Base-by-base conservation (phyloP, 2,329 filamentous ascomycete species). In the Verruconis gallopava region DNA sequence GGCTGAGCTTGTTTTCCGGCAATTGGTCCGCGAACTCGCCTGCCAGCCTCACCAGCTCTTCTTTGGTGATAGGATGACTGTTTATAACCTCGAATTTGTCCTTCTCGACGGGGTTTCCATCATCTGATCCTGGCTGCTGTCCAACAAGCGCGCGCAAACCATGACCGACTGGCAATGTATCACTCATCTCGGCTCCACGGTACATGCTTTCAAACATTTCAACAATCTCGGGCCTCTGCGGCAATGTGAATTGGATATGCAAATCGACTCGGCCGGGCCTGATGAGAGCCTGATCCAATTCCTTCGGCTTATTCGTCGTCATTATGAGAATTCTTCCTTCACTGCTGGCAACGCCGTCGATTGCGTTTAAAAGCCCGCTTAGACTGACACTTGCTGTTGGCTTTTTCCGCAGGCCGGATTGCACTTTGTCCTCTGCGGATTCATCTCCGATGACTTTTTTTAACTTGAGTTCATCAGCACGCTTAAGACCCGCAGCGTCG, bases 261-360 rank as follows among this genome's bases (percentile, higher is more conserved):
- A 46, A 43, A 22, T 53, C 51, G 9, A 54, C 41, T 21, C 56
- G 37, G 44, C 52, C 46, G 35, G 51, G 45, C 39, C 55, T 32
- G 18, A 48, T 45, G 1, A 53, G 47, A 2, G 53, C 49, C 25
- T 43, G 33, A 21, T 57, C 54, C 2, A 57, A 47, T 2, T 42
- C 43, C n/a, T 55, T 48, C 2, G 49, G 47, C 9, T 38, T 46
- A 41, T 56, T 56, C 1, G 51, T 51, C 1, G 54, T 56, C 53
- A 56, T 56, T 28, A 56, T 48, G 2, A 57, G 39, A 5, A 57
- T 46, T 4, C 51, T 45, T 3, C 51, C 51, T 42, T 54, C 52
- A 9, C 38, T 33, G 4, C 48, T 45, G 1, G 47, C 46, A 11
- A 46, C 47, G 2, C 52, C 51, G 22, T 53, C 51, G 21, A 53